Evolutionary conservation across 805 yeast genomes (phyloP).

Genomic region (Pichia sporocuriosa): DNA sequence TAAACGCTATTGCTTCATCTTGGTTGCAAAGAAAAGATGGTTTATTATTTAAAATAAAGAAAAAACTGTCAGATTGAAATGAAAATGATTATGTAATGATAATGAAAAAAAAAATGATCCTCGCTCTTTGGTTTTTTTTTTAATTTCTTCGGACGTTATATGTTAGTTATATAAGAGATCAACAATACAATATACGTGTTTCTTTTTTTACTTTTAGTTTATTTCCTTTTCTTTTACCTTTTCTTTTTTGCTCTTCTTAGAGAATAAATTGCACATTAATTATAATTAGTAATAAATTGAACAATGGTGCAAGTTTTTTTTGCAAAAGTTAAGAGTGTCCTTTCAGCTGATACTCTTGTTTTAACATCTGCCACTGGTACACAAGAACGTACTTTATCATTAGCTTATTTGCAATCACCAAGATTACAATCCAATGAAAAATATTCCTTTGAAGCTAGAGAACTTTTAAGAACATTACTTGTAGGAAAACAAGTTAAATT

Average conservation of each 20-base stretch:
- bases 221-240: too few relatives aligned
- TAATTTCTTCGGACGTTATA: too few relatives aligned
- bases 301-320: conserved; percentile 29
- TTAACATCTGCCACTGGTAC: conserved; percentile 46
- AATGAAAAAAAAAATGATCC: too few relatives aligned
- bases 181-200: too few relatives aligned
- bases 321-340: conserved; percentile 64
- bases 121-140: too few relatives aligned
- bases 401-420: conserved; percentile 60
- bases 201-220: too few relatives aligned
- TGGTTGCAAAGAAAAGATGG: conserved; percentile 27
- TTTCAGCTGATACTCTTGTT: conserved; percentile 66
- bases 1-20: background rate
- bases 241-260: too few relatives aligned
- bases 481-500: conserved; percentile 62
- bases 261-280: too few relatives aligned
- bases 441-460: conserved; percentile 52
- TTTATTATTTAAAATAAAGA: conserved; percentile 19
- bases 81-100: too few relatives aligned
- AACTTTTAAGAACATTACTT: conserved; percentile 50
- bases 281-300: too few relatives aligned
- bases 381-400: conserved; percentile 56
- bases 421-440: conserved; percentile 39
- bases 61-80: conserved; percentile 7
- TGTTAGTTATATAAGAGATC: too few relatives aligned